phyloP scores from a whole-genome alignment of 1,139 yeast genomes.

The Arxiozyma heterogenica region DNA sequence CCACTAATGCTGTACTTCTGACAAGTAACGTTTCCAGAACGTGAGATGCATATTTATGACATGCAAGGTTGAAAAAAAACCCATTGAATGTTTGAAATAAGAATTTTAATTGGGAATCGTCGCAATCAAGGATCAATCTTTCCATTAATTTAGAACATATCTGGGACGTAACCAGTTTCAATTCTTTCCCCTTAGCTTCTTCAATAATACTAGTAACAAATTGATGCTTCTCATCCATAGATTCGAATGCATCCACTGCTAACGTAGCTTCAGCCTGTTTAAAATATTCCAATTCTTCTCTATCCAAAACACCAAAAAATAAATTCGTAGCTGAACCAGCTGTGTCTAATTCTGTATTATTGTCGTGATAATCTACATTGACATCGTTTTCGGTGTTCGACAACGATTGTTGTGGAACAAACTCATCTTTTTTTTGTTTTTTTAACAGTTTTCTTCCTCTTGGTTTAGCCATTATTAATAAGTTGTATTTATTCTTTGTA shows the following conservation, averaged over 20 bases:
- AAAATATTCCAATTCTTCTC: conserved; percentile 80
- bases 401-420: conserved; percentile 9
- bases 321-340: conserved; percentile 22
- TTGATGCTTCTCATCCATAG: conserved; percentile 60
- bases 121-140: conserved; percentile 62
- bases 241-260: conserved; percentile 69
- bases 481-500: background rate
- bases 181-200: conserved; percentile 82
- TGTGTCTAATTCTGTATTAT: background rate
- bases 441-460: conserved; percentile 66
- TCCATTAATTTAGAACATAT: conserved; percentile 91
- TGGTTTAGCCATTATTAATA: conserved; percentile 27
- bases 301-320: conserved; percentile 80
- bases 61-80: conserved; percentile 65
- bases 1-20: conserved; percentile 66
- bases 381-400: conserved; percentile 3
- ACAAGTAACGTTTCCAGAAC: conserved; percentile 81
- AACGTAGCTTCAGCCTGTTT: conserved; percentile 85
- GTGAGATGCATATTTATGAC: conserved; percentile 89
- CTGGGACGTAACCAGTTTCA: conserved; percentile 87
- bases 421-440: conserved; percentile 31
- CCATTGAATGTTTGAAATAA: conserved; percentile 61
- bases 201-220: conserved; percentile 72
- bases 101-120: conserved; percentile 53
- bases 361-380: conserved; percentile 1